Conservation (phyloP, 805 yeast species). For the Wickerhamomyces canadensis region DNA sequence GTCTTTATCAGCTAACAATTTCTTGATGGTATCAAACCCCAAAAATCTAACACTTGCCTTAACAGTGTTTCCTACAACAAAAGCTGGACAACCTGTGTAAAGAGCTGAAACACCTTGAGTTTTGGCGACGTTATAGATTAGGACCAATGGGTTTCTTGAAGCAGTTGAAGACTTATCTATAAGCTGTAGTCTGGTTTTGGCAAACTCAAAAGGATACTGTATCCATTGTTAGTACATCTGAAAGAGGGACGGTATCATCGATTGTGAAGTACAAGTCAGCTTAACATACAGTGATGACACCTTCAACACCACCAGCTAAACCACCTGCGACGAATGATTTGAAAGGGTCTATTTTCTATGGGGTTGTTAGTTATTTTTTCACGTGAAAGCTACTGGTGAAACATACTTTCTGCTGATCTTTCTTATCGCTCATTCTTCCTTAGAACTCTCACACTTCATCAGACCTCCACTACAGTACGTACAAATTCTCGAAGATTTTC, state of each 20-base stretch:
- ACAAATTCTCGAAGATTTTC: too few species aligned
- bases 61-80: conserved; percentile 91
- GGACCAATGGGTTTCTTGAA: conserved; percentile 78
- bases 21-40: conserved; percentile 86
- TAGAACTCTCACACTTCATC: too few species aligned
- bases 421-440: conserved; percentile 1
- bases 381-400: background rate
- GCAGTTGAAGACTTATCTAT: conserved; percentile 57
- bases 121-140: conserved; percentile 69
- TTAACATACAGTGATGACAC: conserved; percentile 60
- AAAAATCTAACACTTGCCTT: conserved; percentile 94
- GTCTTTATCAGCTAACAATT: conserved; percentile 67
- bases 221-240: too few species aligned
- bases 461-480: too few species aligned
- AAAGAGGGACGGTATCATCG: too few species aligned
- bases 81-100: conserved; percentile 95
- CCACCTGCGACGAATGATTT: conserved; percentile 94
- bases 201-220: conserved; percentile 89
- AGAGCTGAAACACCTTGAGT: conserved; percentile 74
- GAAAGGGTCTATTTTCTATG: conserved; percentile 52
- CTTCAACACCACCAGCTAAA: conserved; percentile 94
- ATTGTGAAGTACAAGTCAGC: too few species aligned
- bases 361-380: background rate
- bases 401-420: background rate
- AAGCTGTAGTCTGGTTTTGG: conserved; percentile 88